Evolutionary conservation across 495 filamentous ascomycete species (phyloP).

Genomic region (Penicillium simplicissimum): DNA sequence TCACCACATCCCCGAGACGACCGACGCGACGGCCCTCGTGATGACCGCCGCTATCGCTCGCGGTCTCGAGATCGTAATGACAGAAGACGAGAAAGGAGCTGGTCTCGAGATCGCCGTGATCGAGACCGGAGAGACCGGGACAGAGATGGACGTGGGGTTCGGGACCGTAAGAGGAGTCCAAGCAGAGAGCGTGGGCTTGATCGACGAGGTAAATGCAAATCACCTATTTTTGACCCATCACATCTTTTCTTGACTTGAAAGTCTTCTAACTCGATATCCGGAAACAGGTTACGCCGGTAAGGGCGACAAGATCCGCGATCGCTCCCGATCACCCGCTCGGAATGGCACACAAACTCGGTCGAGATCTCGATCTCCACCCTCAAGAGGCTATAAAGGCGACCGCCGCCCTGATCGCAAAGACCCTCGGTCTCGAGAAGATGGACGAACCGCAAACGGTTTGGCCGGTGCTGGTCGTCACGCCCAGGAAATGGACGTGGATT

Average conservation of each 20-base stretch:
- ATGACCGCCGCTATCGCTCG: conserved; percentile 45
- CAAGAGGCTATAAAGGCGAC: conserved; percentile 35
- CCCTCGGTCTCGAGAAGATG: conserved; percentile 23
- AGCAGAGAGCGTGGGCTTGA: conserved; percentile 49
- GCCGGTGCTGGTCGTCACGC: conserved; percentile 26
- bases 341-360: conserved; percentile 38
- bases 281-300: conserved; percentile 34
- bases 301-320: conserved; percentile 42
- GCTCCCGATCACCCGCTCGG: conserved; percentile 42
- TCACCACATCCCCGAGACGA: conserved; percentile 33
- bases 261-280: conserved; percentile 2
- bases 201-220: conserved; percentile 39
- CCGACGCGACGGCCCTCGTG: conserved; percentile 34
- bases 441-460: conserved; percentile 29
- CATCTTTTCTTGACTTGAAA: too few relatives aligned
- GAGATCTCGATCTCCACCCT: conserved; percentile 33
- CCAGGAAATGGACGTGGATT: conserved; percentile 47
- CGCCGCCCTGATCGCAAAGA: conserved; percentile 39
- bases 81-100: conserved; percentile 41
- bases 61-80: conserved; percentile 46
- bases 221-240: background rate
- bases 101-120: conserved; percentile 49
- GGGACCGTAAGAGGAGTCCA: conserved; percentile 46
- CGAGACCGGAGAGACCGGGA: conserved; percentile 42
- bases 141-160: conserved; percentile 39